Evolutionary conservation across 805 yeast genomes (phyloP), one percentile per base, ranked within the genome.

Genomic region (Yueomyces sp.): DNA sequence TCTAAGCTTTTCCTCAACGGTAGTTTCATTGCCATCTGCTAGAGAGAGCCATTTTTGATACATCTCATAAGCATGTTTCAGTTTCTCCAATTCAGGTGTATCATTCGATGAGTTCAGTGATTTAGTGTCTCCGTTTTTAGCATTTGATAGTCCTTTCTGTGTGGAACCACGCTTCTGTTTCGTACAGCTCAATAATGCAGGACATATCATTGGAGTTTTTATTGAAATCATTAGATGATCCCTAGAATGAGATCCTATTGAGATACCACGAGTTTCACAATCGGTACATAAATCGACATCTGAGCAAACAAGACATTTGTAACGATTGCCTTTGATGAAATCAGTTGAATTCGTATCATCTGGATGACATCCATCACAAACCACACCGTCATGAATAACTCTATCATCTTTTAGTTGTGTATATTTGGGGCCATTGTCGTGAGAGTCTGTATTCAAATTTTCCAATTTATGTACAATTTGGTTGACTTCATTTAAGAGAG

Each of bases 271-370:
- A 3, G 40, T 44, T 44, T 55, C 57, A 45, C 72, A 67, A 1
- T 40, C 30, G 26, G 60, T 58, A 55, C 80, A 74, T 44, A 72
- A 57, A 54, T 74, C 78, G 55, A 61, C 73, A 50, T 76, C 70
- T 4, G 59, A 53, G 52, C 81, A 76, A 26, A 60, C 59, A 41
- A 66, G 51, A 52, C 81, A 76, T 47, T 64, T 66, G 58, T 58
- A 73, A 37, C 79, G 67, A 3, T 55, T 50, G 3, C 79, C 79
- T 27, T 29, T 46, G 43, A 65, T 57, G 36, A 40, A 40, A 4
- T 45, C 47, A 12, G 43, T 45, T 4, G 39, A 42, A n/a, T 37
- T 42, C 39, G 45, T 36, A 12, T 40, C 50, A 26, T 36, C 37
- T 19, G 53, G 52, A 34, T 54, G 47, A 44, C 58, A 49, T 4